Base-by-base conservation (phyloP, 257 asterid genomes). In the Vinca minor region DNA sequence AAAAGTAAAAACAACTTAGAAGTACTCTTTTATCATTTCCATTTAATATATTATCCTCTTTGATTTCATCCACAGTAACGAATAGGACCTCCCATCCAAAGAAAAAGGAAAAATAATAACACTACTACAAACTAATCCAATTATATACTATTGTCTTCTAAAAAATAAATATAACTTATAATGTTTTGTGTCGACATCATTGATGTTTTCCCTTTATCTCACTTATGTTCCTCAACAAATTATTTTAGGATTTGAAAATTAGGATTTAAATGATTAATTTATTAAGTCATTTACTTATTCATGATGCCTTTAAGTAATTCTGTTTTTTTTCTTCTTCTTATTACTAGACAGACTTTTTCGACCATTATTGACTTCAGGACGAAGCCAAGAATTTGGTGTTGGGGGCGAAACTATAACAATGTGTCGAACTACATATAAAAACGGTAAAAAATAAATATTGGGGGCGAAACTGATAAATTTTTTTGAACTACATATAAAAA, bases 31-130 rank as follows among this genome's bases (percentile, higher is more conserved):
- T 66, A 38, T 47, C 21, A 23, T 8, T 32, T n/a, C n/a, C n/a
- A n/a, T 79, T 72, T 59, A 54, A 70, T 73, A 70, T 61, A 32
- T 73, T 67, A 73, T 79, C 77, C 67, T 46, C 20, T 42, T 5
- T 36, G 62, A 64, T 73, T 64, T 65, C 61, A 68, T 55, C 32
- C 52, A 50, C 34, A 46, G 8, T 18, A 23, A 36, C 17, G 61
- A 73, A 62, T 58, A 13, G 23, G 45, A 41, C 70, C 10, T 41
- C 39, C 32, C 36, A 56, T 0, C 13, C 3, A 15, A 17, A 11
- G 12, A 13, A 28, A 17, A 56, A 1, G 2, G 17, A 31, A 29
- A 29, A 14, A 20, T 8, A 9, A 55, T 17, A 32, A n/a, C n/a
- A n/a, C n/a, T n/a, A n/a, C n/a, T 31, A 31, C 15, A 6, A 4